phyloP scores from a whole-genome alignment of 352 stramenopile species.

The Globisporangium lucens region DNA sequence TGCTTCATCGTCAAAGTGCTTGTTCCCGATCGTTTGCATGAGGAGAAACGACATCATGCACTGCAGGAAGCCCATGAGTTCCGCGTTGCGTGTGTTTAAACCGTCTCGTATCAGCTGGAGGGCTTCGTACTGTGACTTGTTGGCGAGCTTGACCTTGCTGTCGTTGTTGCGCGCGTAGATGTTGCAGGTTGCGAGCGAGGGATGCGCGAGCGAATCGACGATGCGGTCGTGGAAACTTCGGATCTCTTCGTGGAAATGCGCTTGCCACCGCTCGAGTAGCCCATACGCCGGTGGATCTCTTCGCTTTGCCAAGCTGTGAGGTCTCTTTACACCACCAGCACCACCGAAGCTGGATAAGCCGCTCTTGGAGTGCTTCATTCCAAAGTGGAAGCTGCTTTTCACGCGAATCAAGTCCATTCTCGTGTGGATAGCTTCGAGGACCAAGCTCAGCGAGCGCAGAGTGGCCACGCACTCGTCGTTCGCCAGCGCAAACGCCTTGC shows the following conservation, averaged over 20 bases:
- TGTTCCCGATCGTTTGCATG: constrained; percentile 12
- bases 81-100: not conserved
- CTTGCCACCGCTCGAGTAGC: constrained; percentile 32
- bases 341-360: not conserved
- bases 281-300: not conserved
- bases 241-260: constrained; percentile 28
- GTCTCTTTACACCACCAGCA: too few species aligned
- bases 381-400: constrained; percentile 26
- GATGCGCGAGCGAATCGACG: constrained; percentile 2
- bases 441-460: constrained; percentile 19
- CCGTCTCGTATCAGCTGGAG: not conserved
- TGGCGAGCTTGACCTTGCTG: constrained; percentile 13
- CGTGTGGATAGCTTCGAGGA: constrained; percentile 25
- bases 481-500: not conserved
- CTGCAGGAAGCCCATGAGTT: constrained; percentile 5
- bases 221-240: constrained; percentile 15
- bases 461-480: constrained; percentile 24
- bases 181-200: constrained; percentile 5
- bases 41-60: constrained; percentile 20
- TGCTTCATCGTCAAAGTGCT: not conserved
- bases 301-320: not conserved
- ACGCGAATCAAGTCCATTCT: constrained; percentile 25
- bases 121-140: constrained; percentile 4
- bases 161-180: constrained; percentile 13
- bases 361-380: constrained; percentile 8